Evolutionary conservation across 176 grass and related monocot genomes (phyloP).

Genomic region (Tuctoria greenei): DNA sequence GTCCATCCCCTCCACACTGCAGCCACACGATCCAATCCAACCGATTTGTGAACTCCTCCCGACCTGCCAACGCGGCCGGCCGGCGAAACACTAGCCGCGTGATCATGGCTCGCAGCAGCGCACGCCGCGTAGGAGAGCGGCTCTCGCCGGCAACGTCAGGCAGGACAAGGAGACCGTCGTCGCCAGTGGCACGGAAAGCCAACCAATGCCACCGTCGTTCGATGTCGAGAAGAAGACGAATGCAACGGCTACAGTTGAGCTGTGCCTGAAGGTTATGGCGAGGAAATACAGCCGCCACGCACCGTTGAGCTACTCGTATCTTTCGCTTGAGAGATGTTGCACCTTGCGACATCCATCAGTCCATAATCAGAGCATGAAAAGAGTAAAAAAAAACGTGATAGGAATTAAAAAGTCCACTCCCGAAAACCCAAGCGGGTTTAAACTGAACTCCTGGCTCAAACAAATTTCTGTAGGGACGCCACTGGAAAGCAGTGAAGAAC

Average conservation of each 20-base stretch:
- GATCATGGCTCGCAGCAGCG: neutral
- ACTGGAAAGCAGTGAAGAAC: neutral
- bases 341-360: neutral
- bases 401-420: neutral
- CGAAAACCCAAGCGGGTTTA: neutral
- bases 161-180: slow-evolving; percentile 2
- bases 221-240: neutral
- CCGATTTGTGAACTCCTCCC: neutral
- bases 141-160: neutral
- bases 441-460: neutral
- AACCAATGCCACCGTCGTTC: neutral
- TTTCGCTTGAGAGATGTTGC: no score
- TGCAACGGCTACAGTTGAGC: slow-evolving; percentile 20
- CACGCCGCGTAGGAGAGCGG: neutral
- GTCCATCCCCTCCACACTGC: neutral
- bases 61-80: neutral
- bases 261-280: slow-evolving; percentile 51
- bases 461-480: neutral
- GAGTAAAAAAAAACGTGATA: neutral
- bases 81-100: neutral
- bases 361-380: neutral
- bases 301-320: neutral
- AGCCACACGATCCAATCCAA: neutral
- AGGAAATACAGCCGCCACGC: neutral
- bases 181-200: slow-evolving; percentile 29